Percentiles rank a stretch among this genome's conserved stretches.
phyloP scores from a whole-genome alignment of 371 early-diverging fungal species.

The Cokeromyces recurvatus region DNA sequence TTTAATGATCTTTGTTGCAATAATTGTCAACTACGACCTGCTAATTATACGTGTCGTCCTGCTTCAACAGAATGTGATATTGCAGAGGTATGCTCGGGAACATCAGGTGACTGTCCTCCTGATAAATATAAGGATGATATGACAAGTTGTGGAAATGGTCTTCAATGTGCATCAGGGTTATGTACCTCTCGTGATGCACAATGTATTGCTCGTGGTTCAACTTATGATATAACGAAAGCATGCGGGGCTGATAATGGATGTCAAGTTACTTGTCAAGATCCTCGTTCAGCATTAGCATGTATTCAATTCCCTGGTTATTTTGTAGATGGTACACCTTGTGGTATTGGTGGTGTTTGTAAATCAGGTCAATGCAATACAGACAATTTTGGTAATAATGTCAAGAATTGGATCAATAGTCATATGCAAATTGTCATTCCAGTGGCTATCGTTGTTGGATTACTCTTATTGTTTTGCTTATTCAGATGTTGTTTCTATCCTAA shows the following conservation, averaged over 20 bases:
- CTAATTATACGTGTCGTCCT: constrained; percentile 74
- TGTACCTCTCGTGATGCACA: constrained; percentile 88
- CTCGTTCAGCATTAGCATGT: constrained; percentile 50
- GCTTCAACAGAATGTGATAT: constrained; percentile 81
- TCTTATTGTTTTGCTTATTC: constrained; percentile 56
- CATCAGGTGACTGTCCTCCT: constrained; percentile 70
- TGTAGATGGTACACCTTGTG: constrained; percentile 89
- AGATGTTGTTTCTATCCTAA: constrained; percentile 39
- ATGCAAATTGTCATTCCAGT: constrained; percentile 56
- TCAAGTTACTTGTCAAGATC: constrained; percentile 62
- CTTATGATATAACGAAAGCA: constrained; percentile 37
- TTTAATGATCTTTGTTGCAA: constrained; percentile 82
- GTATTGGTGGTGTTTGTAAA: constrained; percentile 65
- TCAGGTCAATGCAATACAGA: constrained; percentile 34
- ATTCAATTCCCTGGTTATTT: constrained; percentile 75
- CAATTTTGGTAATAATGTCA: constrained; percentile 19
- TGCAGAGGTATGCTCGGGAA: constrained; percentile 78
- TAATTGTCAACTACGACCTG: constrained; percentile 66
- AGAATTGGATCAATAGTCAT: constrained; percentile 47
- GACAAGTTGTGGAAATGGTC: constrained; percentile 54
- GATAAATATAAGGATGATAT: constrained; percentile 70
- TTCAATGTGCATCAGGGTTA: constrained; percentile 82
- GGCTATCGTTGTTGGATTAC: constrained; percentile 47
- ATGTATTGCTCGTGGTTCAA: constrained; percentile 59
- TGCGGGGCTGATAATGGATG: constrained; percentile 50